Evolutionary conservation across 352 stramenopile species (phyloP).

Genomic region (Globisporangium irregulare): DNA sequence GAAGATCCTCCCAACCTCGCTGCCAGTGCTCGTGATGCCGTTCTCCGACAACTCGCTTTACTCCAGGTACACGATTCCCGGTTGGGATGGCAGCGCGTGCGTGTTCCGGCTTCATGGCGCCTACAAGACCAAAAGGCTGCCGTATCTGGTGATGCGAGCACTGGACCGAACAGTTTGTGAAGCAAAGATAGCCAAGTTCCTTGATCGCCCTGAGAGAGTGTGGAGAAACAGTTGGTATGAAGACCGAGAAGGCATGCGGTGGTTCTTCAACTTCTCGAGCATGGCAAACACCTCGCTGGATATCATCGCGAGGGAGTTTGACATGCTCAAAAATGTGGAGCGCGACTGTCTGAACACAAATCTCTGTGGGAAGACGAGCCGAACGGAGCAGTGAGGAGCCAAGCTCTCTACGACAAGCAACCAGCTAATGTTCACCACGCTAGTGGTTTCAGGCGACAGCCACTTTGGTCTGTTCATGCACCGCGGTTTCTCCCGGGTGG

Average conservation of each 20-base stretch:
- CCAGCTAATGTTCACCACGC: not conserved
- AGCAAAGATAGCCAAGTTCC: not conserved
- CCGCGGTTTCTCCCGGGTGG: not conserved
- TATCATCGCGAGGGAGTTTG: constrained; percentile 3
- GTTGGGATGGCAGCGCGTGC: constrained; percentile 27
- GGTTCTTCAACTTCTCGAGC: not conserved
- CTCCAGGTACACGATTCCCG: constrained; percentile 27
- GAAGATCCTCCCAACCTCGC: constrained; percentile 19
- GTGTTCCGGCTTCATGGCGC: constrained; percentile 24
- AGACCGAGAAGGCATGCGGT: not conserved
- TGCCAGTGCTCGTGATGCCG: constrained; percentile 43
- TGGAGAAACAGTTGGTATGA: constrained; percentile 18
- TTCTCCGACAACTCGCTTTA: constrained; percentile 30
- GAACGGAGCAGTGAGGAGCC: constrained; percentile 16
- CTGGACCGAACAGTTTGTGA: constrained; percentile 10
- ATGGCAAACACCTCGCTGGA: not conserved
- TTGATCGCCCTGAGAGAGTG: not conserved
- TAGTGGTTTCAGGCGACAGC: constrained; percentile 21
- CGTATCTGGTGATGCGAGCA: not conserved
- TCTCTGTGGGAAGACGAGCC: not conserved
- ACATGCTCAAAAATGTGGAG: not conserved
- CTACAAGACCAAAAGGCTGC: constrained; percentile 12
- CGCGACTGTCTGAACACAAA: not conserved
- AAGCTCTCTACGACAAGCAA: not conserved
- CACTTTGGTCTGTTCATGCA: constrained; percentile 33